Evolutionary conservation across 371 early-diverging fungal genomes (phyloP).

Genomic region (Capniomyces stellatus): DNA sequence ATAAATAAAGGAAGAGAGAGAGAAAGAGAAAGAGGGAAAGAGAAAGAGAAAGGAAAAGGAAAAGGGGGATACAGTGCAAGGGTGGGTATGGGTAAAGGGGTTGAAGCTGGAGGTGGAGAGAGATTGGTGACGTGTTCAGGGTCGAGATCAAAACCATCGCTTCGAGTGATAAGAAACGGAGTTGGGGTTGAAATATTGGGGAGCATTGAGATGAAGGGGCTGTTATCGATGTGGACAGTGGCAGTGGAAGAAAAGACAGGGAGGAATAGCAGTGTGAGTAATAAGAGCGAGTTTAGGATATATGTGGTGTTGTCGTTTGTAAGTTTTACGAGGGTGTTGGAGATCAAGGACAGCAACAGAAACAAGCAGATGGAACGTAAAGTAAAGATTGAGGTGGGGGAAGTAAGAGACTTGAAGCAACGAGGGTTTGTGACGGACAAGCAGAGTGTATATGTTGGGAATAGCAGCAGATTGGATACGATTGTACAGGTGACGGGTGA

Average conservation of each 20-base stretch:
- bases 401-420: conserved; percentile 24
- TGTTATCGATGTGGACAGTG: conserved; percentile 51
- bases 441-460: conserved; percentile 28
- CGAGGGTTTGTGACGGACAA: conserved; percentile 28
- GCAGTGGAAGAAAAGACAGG: conserved; percentile 18
- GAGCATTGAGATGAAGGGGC: conserved; percentile 34
- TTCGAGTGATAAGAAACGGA: conserved; percentile 73
- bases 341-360: not conserved
- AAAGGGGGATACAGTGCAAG: too few species aligned
- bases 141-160: conserved; percentile 42
- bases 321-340: conserved; percentile 30
- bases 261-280: conserved; percentile 11
- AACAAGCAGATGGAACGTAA: too few species aligned
- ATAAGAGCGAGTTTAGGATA: too few species aligned
- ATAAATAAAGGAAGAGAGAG: too few species aligned
- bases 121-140: conserved; percentile 79
- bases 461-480: conserved; percentile 18
- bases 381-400: conserved; percentile 14
- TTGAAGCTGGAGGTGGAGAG: not conserved
- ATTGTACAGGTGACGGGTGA: conserved; percentile 41
- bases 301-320: conserved; percentile 25
- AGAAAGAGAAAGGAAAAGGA: too few species aligned
- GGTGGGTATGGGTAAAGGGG: too few species aligned
- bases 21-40: too few species aligned
- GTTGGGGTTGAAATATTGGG: conserved; percentile 57